Percentiles rank a stretch among this genome's conserved stretches.
phyloP scores from a whole-genome alignment of 768 basidiomycete genomes.

The Vishniacozyma victoriae region DNA sequence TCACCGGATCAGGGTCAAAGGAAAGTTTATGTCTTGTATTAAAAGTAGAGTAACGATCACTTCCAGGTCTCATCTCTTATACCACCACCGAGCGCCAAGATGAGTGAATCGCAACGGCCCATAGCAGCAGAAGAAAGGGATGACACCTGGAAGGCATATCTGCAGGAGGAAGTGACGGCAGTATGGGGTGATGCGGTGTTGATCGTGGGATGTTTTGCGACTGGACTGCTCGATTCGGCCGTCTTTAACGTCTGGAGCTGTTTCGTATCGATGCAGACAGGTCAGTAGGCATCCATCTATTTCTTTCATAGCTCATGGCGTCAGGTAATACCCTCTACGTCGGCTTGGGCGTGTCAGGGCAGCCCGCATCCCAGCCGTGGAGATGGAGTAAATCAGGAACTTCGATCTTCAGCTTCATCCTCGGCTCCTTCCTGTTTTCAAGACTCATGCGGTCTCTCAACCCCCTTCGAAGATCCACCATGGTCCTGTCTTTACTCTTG shows the following conservation, averaged over 20 bases:
- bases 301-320: too few relatives aligned
- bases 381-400: constrained; percentile 16
- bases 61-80: too few relatives aligned
- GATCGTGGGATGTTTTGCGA: constrained; percentile 11
- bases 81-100: too few relatives aligned
- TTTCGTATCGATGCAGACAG: constrained; percentile 21
- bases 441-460: constrained; percentile 2
- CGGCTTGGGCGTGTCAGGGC: constrained; percentile 11
- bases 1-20: too few relatives aligned
- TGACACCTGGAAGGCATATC: background rate
- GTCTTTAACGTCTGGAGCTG: constrained; percentile 17
- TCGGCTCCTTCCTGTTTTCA: constrained; percentile 16
- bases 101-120: too few relatives aligned
- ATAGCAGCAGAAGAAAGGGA: too few relatives aligned
- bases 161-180: constrained; percentile 1
- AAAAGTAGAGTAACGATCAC: too few relatives aligned
- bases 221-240: constrained; percentile 18
- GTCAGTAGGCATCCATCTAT: too few relatives aligned
- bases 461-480: constrained; percentile 5
- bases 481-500: background rate
- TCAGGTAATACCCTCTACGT: constrained; percentile 18
- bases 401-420: constrained; percentile 14
- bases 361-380: constrained; percentile 10
- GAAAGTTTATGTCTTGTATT: too few relatives aligned
- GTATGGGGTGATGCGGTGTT: constrained; percentile 10